Evolutionary conservation across 176 grass and related monocot genomes (phyloP), one percentile per base, ranked within the genome.

Genomic region (Avena sativa): DNA sequence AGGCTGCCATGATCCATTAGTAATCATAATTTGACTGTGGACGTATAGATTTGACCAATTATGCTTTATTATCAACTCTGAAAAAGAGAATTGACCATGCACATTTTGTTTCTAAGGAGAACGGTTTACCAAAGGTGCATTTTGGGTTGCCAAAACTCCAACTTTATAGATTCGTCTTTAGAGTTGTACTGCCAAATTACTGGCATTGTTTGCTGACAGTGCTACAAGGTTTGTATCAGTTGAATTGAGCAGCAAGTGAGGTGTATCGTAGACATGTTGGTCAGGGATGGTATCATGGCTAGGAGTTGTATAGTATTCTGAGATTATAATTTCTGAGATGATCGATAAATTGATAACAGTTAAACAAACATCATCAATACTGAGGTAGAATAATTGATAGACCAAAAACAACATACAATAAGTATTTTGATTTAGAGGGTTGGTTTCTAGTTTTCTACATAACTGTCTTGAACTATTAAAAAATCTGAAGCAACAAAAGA

Each of bases 111-210:
- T 71, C n/a, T 71, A 79, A 69, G 52, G 28, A 34, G 38, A 79
- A 69, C 48, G 20, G n/a, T 58, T 38, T 51, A 87, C 68, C 62
- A 13, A 64, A 74, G 19, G 20, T 64, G 44, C 57, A 36, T 64
- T 19, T 53, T 17, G 30, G 30, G 28, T 46, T 72, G 28, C 60
- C 36, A 66, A 84, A 43, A 6, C 32, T 38, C 26, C 3, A 21
- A 17, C 55, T 79, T 77, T 7, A 23, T 48, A 48, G 43, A 71
- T n/a, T 84, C 2, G 16, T 49, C 28, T 4, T 47, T 85, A 43
- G 28, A 36, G 44, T 65, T 80, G 21, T 89, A 64, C 34, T 71
- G 1, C 47, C 68, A 67, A 82, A 30, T 71, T 71, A 73, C 28
- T 56, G 4, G 19, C 38, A 46, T 17, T 62, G 11, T 32, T 44